A percentile compares a stretch with the other conserved stretches of the same genome.
Evolutionary conservation across 371 early-diverging fungal genomes (phyloP).

Genomic region (Mucor sp.): DNA sequence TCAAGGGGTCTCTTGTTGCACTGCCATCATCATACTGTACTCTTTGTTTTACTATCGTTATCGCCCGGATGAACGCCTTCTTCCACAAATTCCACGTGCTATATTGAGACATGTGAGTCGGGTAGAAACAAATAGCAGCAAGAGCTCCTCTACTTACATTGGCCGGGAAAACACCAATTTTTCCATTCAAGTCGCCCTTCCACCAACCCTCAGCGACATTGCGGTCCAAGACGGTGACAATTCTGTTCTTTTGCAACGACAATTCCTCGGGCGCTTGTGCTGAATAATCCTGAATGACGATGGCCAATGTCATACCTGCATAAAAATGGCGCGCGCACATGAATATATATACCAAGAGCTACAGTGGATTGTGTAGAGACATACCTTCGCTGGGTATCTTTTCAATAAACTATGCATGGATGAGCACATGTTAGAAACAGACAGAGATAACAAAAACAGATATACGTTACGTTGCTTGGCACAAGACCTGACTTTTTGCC

Average conservation of each 20-base stretch:
- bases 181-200: constrained; percentile 62
- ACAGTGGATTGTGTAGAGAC: not conserved
- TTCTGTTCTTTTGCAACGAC: constrained; percentile 57
- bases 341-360: not conserved
- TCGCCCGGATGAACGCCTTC: not conserved
- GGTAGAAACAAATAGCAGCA: not conserved
- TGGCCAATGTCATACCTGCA: constrained; percentile 39
- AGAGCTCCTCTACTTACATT: constrained; percentile 44
- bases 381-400: constrained; percentile 15
- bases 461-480: constrained; percentile 62
- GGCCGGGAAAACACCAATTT: constrained; percentile 58
- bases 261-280: constrained; percentile 67
- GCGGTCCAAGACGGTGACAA: constrained; percentile 64
- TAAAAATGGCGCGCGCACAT: not conserved
- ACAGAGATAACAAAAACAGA: not conserved
- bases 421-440: not conserved
- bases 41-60: constrained; percentile 18
- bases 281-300: constrained; percentile 61
- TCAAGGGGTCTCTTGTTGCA: too few species aligned
- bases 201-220: constrained; percentile 65
- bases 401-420: constrained; percentile 24
- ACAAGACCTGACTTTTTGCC: constrained; percentile 57
- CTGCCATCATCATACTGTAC: constrained; percentile 3
- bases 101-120: not conserved
- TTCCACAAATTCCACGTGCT: constrained; percentile 28